Base-by-base conservation (phyloP, 2,329 filamentous ascomycete species). In the Fusarium sp. region DNA sequence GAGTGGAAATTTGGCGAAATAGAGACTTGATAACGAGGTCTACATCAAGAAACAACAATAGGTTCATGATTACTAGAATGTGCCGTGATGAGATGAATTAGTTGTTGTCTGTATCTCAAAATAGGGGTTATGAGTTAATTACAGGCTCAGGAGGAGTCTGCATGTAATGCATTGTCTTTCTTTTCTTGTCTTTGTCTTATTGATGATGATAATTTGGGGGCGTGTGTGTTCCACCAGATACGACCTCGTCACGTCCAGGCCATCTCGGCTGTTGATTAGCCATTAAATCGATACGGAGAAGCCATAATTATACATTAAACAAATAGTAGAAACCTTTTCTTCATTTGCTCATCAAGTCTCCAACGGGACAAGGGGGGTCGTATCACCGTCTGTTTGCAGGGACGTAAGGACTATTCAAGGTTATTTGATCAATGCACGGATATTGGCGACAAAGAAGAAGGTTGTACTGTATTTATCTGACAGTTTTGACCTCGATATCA, bases 1-100 rank as follows among this genome's bases (percentile, higher is more conserved):
- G 42, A 63, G 71, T 74, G 72, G 72, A 69, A 72, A 74, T 74
- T 72, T 72, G 59, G 53, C 42, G 66, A 72, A 41, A 64, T 59
- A 41, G 45, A 53, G 28, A 42, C 35, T 62, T 35, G 48, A 32
- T 35, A 51, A 41, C 36, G 39, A 35, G 35, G 26, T 18, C 22
- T 30, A 45, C 28, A 32, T 3, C 26, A 41, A 24, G 18, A 28
- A 58, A 28, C 5, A 58, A 58, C 2, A 58, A 58, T 32, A 42
- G 38, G 44, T 22, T 45, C 48, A 66, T 42, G 20, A 53, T 42
- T 9, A 26, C 32, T 22, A 57, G 41, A 47, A 36, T 47, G 32
- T 47, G 48, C 36, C 58, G 55, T 56, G 48, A 56, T 36, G 32
- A 68, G 47, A 44, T 26, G 51, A 66, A 35, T 39, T 42, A 26